Evolutionary conservation across 768 basidiomycete genomes (phyloP).

Genomic region (Suillus discolor): DNA sequence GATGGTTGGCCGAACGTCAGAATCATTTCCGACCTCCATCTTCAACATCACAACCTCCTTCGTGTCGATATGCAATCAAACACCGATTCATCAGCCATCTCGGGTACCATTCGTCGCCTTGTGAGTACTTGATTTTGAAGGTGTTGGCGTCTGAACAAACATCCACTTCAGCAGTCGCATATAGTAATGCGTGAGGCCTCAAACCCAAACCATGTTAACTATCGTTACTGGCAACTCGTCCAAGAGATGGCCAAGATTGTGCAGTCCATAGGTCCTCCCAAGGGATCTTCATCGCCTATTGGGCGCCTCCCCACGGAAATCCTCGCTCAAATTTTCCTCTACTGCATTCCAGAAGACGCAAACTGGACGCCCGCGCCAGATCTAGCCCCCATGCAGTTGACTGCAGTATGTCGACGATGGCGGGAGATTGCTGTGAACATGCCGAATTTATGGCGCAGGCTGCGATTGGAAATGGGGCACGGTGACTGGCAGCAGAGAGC

Average conservation of each 20-base stretch:
- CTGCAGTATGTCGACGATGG: background rate
- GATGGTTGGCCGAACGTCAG: background rate
- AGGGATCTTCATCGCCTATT: conserved; percentile 30
- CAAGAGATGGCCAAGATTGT: conserved; percentile 11
- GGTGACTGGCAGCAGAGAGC: background rate
- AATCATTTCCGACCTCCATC: background rate
- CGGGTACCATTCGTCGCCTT: background rate
- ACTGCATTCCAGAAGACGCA: conserved; percentile 32
- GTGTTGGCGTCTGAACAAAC: background rate
- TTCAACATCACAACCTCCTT: background rate
- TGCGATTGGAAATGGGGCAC: background rate
- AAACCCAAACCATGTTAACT: conserved; percentile 5
- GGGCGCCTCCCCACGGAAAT: conserved; percentile 47
- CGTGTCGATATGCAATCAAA: background rate
- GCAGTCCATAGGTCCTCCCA: conserved; percentile 13
- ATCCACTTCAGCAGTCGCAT: conserved; percentile 13
- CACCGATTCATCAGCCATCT: background rate
- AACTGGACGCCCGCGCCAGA: conserved; percentile 23
- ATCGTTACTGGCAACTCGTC: conserved; percentile 15
- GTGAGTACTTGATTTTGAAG: background rate
- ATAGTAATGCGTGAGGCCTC: conserved; percentile 14
- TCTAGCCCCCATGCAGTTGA: background rate
- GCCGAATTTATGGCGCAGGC: background rate
- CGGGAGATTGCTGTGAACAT: conserved; percentile 28
- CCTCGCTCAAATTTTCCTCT: conserved; percentile 40